Evolutionary conservation across 306 rosid genomes (phyloP), one percentile per base, ranked within the genome.

Genomic region (Abrus pulchellus): DNA sequence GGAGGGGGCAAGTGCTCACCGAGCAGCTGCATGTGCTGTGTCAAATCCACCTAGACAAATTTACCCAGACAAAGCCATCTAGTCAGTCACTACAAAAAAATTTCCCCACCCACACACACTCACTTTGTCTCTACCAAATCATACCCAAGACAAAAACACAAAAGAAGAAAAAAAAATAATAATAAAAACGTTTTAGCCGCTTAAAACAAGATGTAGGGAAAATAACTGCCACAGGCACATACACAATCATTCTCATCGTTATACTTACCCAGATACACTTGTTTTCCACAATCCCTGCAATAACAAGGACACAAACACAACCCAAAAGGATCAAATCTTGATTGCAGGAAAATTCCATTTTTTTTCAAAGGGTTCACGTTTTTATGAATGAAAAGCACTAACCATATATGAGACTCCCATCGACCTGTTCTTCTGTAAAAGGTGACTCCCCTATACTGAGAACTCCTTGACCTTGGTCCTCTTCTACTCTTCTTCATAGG

Each of bases 21-120:
- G 99, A 68, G 99, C 99, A 92, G 99, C 99, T 81, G 99, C 99
- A 93, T 96, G 99, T 79, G 99, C 99, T 61, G 99, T 96, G 92
- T 96, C 99, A 88, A 96, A 96, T 86, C 99, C 98, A 90, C 99
- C 99, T 96, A 81, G 68, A 85, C 84, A 83, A 72, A 88, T 70
- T 82, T 78, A 82, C 76, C 74, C 81, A 82, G 80, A 83, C 78
- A 79, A 87, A 81, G 44, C 57, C 80, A 90, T 78, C 83, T 60
- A 84, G 80, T 83, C 83, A 89, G 80, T 52, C 76, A 80, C 64
- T 43, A 80, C 27, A 64, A 52, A 57, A 72, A 64, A 65, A 70
- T 73, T 75, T 38, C 56, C 80, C 79, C 47, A 45, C 79, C 44
- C 65, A 38, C 53, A 44, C 54, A 49, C 55, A 74, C n/a, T 5